Conservation (phyloP, 1,284 basidiomycete genomes). For the Cryptococcus maquisensis region DNA sequence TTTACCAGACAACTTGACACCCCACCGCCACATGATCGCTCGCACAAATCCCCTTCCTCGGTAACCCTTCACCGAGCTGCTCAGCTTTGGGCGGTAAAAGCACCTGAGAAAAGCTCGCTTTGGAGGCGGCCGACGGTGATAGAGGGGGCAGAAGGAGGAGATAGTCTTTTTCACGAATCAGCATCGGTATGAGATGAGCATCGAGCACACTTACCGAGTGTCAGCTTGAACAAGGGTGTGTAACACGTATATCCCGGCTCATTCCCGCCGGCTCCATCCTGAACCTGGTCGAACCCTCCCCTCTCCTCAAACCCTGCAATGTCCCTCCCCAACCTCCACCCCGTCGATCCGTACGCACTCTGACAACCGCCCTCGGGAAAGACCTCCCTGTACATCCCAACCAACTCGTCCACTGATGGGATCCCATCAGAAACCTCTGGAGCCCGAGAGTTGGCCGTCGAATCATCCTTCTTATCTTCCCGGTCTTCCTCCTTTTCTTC, state of each 20-base stretch:
- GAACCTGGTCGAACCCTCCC: constrained; percentile 46
- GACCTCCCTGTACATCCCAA: constrained; percentile 52
- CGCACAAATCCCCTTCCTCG: constrained; percentile 70
- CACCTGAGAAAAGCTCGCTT: constrained; percentile 56
- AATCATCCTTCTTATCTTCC: constrained; percentile 52
- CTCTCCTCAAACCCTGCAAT: constrained; percentile 54
- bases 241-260: constrained; percentile 59
- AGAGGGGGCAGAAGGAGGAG: constrained; percentile 59
- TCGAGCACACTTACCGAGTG: constrained; percentile 60
- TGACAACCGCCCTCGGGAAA: constrained; percentile 18
- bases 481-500: constrained; percentile 56
- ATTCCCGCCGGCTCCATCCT: constrained; percentile 50
- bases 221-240: constrained; percentile 63
- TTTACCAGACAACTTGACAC: constrained; percentile 20
- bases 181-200: neutral
- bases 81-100: constrained; percentile 62
- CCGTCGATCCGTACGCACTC: constrained; percentile 57
- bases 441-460: constrained; percentile 71
- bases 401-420: constrained; percentile 61
- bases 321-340: constrained; percentile 47
- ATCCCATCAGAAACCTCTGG: constrained; percentile 66
- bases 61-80: constrained; percentile 68
- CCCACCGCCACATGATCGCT: constrained; percentile 83
- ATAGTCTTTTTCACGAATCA: constrained; percentile 61
- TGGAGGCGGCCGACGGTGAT: neutral